phyloP scores from a whole-genome alignment of 2,329 filamentous ascomycete species.

The Trichoderma sp. region DNA sequence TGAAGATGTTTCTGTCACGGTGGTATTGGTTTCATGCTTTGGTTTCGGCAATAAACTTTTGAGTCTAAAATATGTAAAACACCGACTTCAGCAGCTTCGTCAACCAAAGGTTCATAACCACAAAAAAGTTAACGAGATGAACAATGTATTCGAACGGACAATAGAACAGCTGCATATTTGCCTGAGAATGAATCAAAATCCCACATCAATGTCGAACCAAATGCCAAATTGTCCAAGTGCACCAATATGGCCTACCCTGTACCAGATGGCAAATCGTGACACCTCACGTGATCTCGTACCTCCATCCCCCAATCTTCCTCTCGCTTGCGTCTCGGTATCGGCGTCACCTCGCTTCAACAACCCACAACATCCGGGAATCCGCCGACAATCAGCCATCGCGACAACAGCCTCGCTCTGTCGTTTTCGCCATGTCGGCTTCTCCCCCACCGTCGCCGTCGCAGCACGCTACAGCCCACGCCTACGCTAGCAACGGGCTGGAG shows the following conservation, averaged over 20 bases:
- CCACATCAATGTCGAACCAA: not conserved
- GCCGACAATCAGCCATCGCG: conserved; percentile 47
- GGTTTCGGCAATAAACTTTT: not conserved
- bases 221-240: not conserved
- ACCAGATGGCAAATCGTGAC: not conserved
- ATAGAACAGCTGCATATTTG: not conserved
- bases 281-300: not conserved
- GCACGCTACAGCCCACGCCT: conserved; percentile 42
- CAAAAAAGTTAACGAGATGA: not conserved
- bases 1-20: not conserved
- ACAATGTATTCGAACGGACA: not conserved
- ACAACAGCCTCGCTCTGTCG: conserved; percentile 17
- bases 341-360: conserved; percentile 44
- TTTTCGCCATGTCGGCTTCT: conserved; percentile 30
- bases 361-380: conserved; percentile 42
- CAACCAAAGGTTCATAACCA: not conserved
- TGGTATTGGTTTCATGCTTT: not conserved
- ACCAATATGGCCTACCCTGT: not conserved
- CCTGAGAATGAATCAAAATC: not conserved
- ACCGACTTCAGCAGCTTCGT: not conserved
- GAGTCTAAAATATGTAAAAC: not conserved
- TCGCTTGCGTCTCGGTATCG: conserved; percentile 29
- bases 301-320: not conserved
- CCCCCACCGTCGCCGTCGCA: conserved; percentile 29
- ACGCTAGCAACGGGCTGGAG: conserved; percentile 49